phyloP scores from a whole-genome alignment of 345 rosid species.

The Murraya koenigii region DNA sequence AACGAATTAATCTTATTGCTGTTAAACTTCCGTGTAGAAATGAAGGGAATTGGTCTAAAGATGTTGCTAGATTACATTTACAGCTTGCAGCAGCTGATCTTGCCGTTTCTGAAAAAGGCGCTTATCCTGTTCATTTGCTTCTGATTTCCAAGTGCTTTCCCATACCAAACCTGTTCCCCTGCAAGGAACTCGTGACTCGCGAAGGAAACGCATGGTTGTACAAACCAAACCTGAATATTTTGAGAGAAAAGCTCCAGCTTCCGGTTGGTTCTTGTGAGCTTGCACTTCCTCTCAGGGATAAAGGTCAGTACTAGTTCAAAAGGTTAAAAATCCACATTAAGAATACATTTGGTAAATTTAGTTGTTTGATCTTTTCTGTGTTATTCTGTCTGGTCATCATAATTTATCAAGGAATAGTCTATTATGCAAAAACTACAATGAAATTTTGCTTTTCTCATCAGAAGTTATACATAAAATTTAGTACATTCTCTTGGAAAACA shows the following conservation, averaged over 20 bases:
- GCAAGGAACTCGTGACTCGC: constrained; percentile 66
- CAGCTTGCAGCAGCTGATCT: constrained; percentile 83
- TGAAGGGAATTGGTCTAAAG: constrained; percentile 89
- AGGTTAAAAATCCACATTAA: background rate
- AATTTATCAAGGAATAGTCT: background rate
- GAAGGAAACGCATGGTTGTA: constrained; percentile 71
- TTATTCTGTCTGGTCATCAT: background rate
- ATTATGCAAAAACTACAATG: background rate
- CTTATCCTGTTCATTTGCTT: constrained; percentile 65
- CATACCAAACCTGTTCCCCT: constrained; percentile 72
- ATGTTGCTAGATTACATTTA: constrained; percentile 77
- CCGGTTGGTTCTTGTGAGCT: constrained; percentile 96
- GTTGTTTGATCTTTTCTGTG: background rate
- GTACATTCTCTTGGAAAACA: constrained; percentile 24
- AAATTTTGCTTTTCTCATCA: background rate
- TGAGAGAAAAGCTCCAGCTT: constrained; percentile 75
- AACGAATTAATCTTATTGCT: constrained; percentile 62
- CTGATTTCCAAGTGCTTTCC: constrained; percentile 72
- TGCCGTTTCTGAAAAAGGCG: constrained; percentile 68
- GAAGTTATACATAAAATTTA: background rate
- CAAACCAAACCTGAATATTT: constrained; percentile 55
- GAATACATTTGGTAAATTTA: background rate
- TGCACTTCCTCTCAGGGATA: constrained; percentile 71
- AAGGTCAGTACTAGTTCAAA: constrained; percentile 39
- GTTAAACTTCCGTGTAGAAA: constrained; percentile 92